phyloP scores from a whole-genome alignment of 169 alveolate genomes.

The Cryptosporidium meleagridis region DNA sequence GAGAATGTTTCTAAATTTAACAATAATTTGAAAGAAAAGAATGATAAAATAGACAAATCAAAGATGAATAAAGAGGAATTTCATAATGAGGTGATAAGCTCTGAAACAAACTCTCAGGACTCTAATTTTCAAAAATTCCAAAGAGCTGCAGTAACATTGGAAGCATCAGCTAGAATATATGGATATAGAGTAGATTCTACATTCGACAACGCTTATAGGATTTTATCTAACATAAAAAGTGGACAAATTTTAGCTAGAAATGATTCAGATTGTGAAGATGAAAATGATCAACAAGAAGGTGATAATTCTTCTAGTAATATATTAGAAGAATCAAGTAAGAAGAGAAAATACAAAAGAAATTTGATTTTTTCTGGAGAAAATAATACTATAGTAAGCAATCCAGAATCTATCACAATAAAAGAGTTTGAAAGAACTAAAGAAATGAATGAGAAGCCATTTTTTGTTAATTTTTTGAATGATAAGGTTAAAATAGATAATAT shows the following conservation, averaged over 20 bases:
- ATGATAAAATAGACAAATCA: not conserved
- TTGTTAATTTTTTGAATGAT: slow-evolving; percentile 34
- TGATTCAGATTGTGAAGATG: slow-evolving; percentile 24
- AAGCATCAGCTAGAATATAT: slow-evolving; percentile 73
- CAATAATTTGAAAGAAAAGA: not conserved
- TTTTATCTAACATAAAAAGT: slow-evolving; percentile 50
- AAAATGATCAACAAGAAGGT: not conserved
- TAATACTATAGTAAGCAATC: slow-evolving; percentile 25
- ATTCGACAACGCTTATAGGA: slow-evolving; percentile 59
- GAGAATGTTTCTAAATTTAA: not conserved
- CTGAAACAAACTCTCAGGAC: not conserved
- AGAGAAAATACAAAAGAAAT: not conserved
- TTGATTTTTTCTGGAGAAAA: slow-evolving; percentile 4
- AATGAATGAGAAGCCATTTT: slow-evolving; percentile 10
- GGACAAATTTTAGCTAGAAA: slow-evolving; percentile 20
- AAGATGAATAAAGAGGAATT: not conserved
- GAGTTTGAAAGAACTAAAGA: slow-evolving; percentile 46
- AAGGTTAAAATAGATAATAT: slow-evolving; percentile 7
- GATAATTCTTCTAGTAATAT: not conserved
- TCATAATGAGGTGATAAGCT: not conserved
- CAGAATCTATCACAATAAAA: slow-evolving; percentile 14
- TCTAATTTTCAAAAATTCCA: slow-evolving; percentile 46
- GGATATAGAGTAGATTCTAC: slow-evolving; percentile 73
- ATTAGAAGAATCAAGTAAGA: not conserved
- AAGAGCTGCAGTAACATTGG: slow-evolving; percentile 74